phyloP scores from a whole-genome alignment of 768 basidiomycete species.

The Leucocoprinus leucothites region DNA sequence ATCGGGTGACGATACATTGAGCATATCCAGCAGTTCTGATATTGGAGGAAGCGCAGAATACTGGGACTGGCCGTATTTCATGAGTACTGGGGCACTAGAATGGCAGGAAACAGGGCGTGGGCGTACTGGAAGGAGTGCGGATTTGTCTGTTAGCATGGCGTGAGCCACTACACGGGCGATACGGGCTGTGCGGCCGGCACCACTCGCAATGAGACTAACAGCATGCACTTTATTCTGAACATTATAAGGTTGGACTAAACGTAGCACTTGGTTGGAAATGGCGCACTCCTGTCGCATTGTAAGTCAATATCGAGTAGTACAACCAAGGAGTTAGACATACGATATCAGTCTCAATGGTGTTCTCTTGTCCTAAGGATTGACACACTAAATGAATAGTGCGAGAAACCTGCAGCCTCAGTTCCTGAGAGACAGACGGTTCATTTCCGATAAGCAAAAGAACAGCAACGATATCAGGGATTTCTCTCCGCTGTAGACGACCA shows the following conservation, averaged over 20 bases:
- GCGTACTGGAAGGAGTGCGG: slow-evolving; percentile 23
- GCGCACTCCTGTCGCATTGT: slow-evolving; percentile 36
- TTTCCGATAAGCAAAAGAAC: slow-evolving; percentile 53
- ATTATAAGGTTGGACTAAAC: slow-evolving; percentile 34
- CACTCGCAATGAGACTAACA: slow-evolving; percentile 48
- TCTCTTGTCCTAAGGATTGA: slow-evolving; percentile 31
- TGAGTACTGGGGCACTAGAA: slow-evolving; percentile 8
- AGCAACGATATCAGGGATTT: slow-evolving; percentile 47
- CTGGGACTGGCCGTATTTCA: slow-evolving; percentile 28
- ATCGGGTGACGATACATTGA: slow-evolving; percentile 44
- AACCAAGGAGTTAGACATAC: slow-evolving; percentile 19
- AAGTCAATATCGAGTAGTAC: slow-evolving; percentile 8
- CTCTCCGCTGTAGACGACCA: slow-evolving; percentile 29
- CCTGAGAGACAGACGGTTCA: slow-evolving; percentile 44
- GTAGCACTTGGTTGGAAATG: slow-evolving; percentile 43
- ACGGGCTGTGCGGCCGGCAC: slow-evolving; percentile 45
- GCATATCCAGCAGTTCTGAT: slow-evolving; percentile 28
- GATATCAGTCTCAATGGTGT: slow-evolving; percentile 21
- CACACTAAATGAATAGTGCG: slow-evolving; percentile 46
- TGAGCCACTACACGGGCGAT: slow-evolving; percentile 61
- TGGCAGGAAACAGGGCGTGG: background rate
- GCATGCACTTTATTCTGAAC: slow-evolving; percentile 50
- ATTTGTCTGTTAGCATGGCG: slow-evolving; percentile 35
- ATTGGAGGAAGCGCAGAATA: slow-evolving; percentile 51
- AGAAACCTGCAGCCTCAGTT: slow-evolving; percentile 44